Conservation (phyloP, 129 eudicot species). For the Flaveria brownii region DNA sequence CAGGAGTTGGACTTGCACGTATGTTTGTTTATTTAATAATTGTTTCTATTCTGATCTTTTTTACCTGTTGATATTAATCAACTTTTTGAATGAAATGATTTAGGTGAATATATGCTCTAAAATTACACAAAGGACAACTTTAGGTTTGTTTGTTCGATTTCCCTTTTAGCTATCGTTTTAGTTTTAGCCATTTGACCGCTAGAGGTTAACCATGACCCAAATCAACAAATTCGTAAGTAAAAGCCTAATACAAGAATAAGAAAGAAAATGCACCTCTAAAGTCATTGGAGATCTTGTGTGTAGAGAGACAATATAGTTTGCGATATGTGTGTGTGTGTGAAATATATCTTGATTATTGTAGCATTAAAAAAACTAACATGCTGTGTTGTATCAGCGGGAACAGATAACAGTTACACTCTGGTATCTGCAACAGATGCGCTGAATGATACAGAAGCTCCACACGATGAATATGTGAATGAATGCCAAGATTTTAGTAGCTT, state of each 20-base stretch:
- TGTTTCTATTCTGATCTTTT: conserved; percentile 9
- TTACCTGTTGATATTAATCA: too few relatives aligned
- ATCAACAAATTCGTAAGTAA: background rate
- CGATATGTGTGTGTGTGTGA: background rate
- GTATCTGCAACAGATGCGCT: conserved; percentile 82
- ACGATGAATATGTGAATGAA: conserved; percentile 82
- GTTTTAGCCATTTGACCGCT: background rate
- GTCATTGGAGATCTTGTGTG: background rate
- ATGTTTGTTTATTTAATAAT: conserved; percentile 28
- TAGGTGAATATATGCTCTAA: background rate
- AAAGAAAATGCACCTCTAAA: conserved; percentile 5
- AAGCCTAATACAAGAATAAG: background rate
- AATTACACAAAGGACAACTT: background rate
- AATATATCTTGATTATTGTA: background rate
- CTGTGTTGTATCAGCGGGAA: conserved; percentile 60
- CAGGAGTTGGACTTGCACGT: conserved; percentile 97
- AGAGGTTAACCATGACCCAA: too few relatives aligned
- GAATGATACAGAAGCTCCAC: conserved; percentile 52
- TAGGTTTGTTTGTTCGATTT: background rate
- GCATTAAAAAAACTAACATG: background rate
- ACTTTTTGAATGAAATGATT: background rate
- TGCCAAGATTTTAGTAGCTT: conserved; percentile 82
- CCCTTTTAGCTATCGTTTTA: background rate
- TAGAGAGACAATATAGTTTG: background rate
- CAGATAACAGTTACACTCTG: conserved; percentile 56